Percentiles rank a stretch among this genome's conserved stretches.
Conservation (phyloP, 352 stramenopile species). For the Globisporangium lucens region DNA sequence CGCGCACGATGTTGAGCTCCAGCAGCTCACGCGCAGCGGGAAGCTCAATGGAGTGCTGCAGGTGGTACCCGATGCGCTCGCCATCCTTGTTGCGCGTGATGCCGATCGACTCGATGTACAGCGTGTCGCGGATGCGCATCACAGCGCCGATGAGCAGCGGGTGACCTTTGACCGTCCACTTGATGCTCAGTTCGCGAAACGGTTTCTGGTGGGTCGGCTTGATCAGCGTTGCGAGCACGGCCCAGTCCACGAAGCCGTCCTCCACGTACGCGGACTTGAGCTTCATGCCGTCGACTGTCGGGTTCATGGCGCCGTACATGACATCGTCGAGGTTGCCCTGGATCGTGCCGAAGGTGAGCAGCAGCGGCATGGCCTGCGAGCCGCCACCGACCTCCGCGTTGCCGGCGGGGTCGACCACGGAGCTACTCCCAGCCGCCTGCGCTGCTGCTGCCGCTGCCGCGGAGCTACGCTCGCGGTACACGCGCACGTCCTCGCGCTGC, state of each 20-base stretch:
- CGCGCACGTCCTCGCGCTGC: constrained; percentile 26
- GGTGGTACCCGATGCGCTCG: constrained; percentile 51
- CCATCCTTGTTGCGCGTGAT: constrained; percentile 33
- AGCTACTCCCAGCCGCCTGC: background rate
- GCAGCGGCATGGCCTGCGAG: constrained; percentile 5
- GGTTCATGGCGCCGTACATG: constrained; percentile 53
- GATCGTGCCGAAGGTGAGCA: constrained; percentile 31
- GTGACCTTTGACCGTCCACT: constrained; percentile 48
- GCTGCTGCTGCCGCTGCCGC: too few species aligned
- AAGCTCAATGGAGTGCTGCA: constrained; percentile 48
- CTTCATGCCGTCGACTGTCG: constrained; percentile 43
- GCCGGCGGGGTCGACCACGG: background rate
- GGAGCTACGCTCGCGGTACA: constrained; percentile 16
- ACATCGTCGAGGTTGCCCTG: constrained; percentile 48
- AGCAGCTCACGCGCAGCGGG: constrained; percentile 36
- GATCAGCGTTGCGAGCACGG: constrained; percentile 35
- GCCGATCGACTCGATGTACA: constrained; percentile 53
- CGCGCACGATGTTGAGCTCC: constrained; percentile 31
- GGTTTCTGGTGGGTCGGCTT: constrained; percentile 32
- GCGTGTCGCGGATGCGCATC: constrained; percentile 45
- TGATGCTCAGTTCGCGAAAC: constrained; percentile 52
- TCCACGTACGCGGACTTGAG: constrained; percentile 52
- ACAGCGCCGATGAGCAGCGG: constrained; percentile 24
- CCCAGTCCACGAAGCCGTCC: constrained; percentile 51
- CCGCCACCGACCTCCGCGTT: background rate